These are phyloP conservation scores for Coemansia sp. DNA, from an alignment of 192 early-diverging fungal genomes.

Conservation along the genomic window DNA sequence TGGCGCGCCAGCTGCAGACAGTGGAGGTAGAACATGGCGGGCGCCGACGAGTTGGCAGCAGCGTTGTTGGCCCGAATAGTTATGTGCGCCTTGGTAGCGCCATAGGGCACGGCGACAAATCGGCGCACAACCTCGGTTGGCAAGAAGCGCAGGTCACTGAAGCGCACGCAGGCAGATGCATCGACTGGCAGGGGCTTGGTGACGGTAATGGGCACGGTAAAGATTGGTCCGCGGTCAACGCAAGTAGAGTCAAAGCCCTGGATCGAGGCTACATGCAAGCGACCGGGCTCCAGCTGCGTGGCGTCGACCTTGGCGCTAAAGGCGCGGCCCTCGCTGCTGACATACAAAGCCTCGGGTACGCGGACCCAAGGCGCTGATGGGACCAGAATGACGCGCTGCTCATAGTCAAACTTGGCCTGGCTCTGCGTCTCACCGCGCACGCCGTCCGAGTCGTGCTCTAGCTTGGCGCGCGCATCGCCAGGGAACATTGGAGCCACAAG, in stretches of 20 bases:
- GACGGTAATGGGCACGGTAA: slow-evolving; percentile 86
- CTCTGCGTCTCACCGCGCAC: slow-evolving; percentile 57
- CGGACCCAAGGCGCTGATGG: slow-evolving; percentile 74
- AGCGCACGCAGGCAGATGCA: slow-evolving; percentile 54
- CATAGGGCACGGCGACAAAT: slow-evolving; percentile 79
- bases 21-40: slow-evolving; percentile 70
- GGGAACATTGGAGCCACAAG: slow-evolving; percentile 32
- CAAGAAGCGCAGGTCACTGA: slow-evolving; percentile 61
- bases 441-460: slow-evolving; percentile 66
- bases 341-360: slow-evolving; percentile 69
- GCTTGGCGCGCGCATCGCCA: slow-evolving; percentile 51
- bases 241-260: slow-evolving; percentile 75
- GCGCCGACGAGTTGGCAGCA: slow-evolving; percentile 38
- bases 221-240: slow-evolving; percentile 74
- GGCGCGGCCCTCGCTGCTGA: slow-evolving; percentile 61
- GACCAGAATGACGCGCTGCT: slow-evolving; percentile 73
- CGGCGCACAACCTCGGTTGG: slow-evolving; percentile 78
- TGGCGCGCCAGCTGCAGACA: slow-evolving; percentile 74
- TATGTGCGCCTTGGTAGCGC: slow-evolving; percentile 75
- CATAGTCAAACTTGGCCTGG: slow-evolving; percentile 69
- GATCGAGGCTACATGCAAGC: slow-evolving; percentile 76
- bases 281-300: slow-evolving; percentile 69
- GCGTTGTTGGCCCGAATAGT: slow-evolving; percentile 33
- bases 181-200: slow-evolving; percentile 68
- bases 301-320: slow-evolving; percentile 83